Conservation (phyloP, 2,329 filamentous ascomycete species). For the Cytospora piceicola region DNA sequence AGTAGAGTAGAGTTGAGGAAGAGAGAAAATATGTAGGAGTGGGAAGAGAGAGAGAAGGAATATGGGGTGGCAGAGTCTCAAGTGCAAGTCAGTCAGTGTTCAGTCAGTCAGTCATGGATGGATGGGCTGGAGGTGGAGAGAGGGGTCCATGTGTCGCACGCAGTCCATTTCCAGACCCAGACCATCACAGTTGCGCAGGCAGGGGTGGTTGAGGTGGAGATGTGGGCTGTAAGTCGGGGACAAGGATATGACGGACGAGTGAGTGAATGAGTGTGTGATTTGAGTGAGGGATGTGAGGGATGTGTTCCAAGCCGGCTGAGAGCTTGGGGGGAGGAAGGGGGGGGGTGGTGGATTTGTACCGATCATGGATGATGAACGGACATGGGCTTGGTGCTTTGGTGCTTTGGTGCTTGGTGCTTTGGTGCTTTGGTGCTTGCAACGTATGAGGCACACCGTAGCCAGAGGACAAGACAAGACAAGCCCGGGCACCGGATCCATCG, state of each 20-base stretch:
- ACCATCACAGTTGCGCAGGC: slow-evolving; percentile 5
- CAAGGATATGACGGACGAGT: slow-evolving; percentile 9
- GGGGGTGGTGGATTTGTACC: no score
- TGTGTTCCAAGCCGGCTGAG: background rate
- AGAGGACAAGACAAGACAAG: background rate
- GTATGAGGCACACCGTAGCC: background rate
- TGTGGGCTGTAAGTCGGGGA: slow-evolving; percentile 4
- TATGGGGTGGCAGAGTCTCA: slow-evolving; percentile 20
- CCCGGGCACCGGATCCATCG: background rate
- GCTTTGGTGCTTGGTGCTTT: no score
- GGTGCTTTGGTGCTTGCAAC: no score
- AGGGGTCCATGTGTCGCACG: slow-evolving; percentile 22
- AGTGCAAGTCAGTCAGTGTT: slow-evolving; percentile 24
- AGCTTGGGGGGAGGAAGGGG: background rate
- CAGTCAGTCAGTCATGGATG: slow-evolving; percentile 26
- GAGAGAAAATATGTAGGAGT: background rate
- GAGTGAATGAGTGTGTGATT: slow-evolving; percentile 9
- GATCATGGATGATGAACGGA: background rate
- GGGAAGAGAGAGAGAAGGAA: slow-evolving; percentile 6
- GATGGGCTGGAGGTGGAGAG: slow-evolving; percentile 16
- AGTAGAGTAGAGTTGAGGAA: slow-evolving; percentile 1
- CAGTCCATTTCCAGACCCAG: background rate
- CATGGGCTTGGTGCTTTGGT: background rate
- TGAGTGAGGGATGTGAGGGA: background rate
- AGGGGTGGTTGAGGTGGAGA: slow-evolving; percentile 1